Conservation (phyloP, 2,329 filamentous ascomycete species). For the Ramichloridium luteum region DNA sequence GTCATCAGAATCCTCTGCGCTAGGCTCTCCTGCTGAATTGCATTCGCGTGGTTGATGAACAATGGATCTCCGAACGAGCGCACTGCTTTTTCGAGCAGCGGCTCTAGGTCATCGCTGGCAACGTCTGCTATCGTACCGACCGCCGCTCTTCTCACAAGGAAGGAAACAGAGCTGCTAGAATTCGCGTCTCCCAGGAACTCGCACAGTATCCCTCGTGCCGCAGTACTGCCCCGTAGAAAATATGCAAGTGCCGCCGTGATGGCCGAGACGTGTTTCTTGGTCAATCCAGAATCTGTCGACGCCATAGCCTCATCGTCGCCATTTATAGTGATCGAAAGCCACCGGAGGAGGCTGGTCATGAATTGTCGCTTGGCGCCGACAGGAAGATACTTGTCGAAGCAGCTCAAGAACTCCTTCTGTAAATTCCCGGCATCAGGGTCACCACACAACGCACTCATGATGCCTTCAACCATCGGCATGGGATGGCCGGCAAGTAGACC, state of each 20-base stretch:
- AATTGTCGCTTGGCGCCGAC: conserved; percentile 30
- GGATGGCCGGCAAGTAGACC: conserved; percentile 60
- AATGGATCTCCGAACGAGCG: conserved; percentile 71
- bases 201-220: conserved; percentile 6
- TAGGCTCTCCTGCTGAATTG: conserved; percentile 80
- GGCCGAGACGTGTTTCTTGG: conserved; percentile 4
- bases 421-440: background rate
- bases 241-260: background rate
- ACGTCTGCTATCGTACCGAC: conserved; percentile 15
- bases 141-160: conserved; percentile 17
- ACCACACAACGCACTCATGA: background rate
- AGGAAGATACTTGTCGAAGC: conserved; percentile 8
- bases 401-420: background rate
- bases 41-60: conserved; percentile 72
- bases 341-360: conserved; percentile 25
- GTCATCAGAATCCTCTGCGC: conserved; percentile 66
- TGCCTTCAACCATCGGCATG: conserved; percentile 1
- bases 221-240: background rate
- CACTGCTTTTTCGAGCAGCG: conserved; percentile 57
- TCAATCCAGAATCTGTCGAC: no score
- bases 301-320: no score
- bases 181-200: conserved; percentile 16
- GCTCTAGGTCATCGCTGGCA: conserved; percentile 27
- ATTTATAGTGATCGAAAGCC: conserved; percentile 12
- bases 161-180: conserved; percentile 12